Evolutionary conservation across 2,329 filamentous ascomycete genomes (phyloP).

Genomic region (Xylariaceae sp.): DNA sequence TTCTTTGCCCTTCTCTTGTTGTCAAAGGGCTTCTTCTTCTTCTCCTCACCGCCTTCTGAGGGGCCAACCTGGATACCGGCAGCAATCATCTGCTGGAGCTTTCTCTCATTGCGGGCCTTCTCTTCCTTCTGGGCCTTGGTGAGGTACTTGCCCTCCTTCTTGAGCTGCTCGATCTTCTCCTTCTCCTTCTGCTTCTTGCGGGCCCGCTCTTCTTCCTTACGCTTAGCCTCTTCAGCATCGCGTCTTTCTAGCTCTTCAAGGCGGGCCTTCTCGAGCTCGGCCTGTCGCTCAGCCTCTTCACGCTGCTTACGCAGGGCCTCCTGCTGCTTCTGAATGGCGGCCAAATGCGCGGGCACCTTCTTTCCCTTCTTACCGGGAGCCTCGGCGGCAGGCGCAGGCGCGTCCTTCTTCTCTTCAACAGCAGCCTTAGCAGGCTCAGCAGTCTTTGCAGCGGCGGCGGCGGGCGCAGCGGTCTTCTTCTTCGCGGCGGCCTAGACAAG

Average conservation of each 20-base stretch:
- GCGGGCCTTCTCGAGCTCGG: slow-evolving; percentile 59
- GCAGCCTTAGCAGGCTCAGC: slow-evolving; percentile 51
- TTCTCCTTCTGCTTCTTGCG: slow-evolving; percentile 82
- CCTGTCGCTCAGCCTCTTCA: slow-evolving; percentile 56
- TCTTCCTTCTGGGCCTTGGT: slow-evolving; percentile 83
- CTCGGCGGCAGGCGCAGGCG: slow-evolving; percentile 38
- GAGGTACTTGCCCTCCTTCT: slow-evolving; percentile 81
- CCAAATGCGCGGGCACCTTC: slow-evolving; percentile 74
- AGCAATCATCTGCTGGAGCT: slow-evolving; percentile 79
- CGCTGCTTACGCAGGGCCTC: slow-evolving; percentile 63
- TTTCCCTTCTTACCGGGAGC: slow-evolving; percentile 69
- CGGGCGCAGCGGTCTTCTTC: slow-evolving; percentile 60
- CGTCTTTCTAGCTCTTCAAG: slow-evolving; percentile 60
- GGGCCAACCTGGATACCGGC: slow-evolving; percentile 69
- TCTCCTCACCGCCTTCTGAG: slow-evolving; percentile 47
- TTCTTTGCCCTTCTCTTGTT: slow-evolving; percentile 67
- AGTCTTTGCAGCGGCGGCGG: slow-evolving; percentile 41
- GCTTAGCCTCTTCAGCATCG: slow-evolving; percentile 62
- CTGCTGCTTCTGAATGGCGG: slow-evolving; percentile 74
- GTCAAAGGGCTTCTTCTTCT: slow-evolving; percentile 77
- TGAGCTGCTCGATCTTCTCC: slow-evolving; percentile 78
- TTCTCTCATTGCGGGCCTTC: slow-evolving; percentile 71
- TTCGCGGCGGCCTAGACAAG: slow-evolving; percentile 65
- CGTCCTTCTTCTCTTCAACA: slow-evolving; percentile 45
- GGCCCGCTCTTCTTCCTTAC: slow-evolving; percentile 66